Conservation (phyloP, 164 flowering plant genomes). For the Piper longum region DNA sequence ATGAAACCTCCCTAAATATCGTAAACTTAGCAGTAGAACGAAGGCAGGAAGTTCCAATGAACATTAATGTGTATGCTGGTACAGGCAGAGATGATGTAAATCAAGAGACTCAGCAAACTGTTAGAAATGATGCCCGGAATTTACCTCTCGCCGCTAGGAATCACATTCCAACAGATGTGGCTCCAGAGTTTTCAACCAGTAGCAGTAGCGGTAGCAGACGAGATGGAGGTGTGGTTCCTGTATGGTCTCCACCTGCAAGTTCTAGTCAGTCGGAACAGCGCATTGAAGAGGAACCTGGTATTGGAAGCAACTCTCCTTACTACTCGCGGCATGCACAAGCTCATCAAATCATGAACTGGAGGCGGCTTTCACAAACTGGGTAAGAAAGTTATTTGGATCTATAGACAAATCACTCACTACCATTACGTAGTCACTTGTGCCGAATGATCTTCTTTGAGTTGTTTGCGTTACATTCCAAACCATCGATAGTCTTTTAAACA, state of each 20-base stretch:
- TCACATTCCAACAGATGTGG: slow-evolving; percentile 35
- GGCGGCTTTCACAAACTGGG: slow-evolving; percentile 84
- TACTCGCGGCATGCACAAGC: slow-evolving; percentile 76
- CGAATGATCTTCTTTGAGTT: background rate
- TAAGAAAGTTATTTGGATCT: slow-evolving; percentile 17
- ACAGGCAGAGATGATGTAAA: slow-evolving; percentile 21
- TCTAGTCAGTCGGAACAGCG: slow-evolving; percentile 62
- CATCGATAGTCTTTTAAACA: background rate
- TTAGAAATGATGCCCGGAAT: slow-evolving; percentile 16
- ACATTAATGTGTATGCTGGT: slow-evolving; percentile 23
- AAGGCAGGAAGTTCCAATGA: slow-evolving; percentile 71
- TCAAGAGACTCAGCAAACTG: slow-evolving; percentile 15
- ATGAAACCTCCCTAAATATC: slow-evolving; percentile 23
- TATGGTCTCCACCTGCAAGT: slow-evolving; percentile 66
- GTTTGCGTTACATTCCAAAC: background rate
- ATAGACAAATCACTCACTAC: background rate
- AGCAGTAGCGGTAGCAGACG: slow-evolving; percentile 31
- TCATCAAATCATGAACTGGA: slow-evolving; percentile 63
- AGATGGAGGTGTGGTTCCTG: slow-evolving; percentile 87
- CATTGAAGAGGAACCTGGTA: slow-evolving; percentile 52
- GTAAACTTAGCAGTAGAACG: slow-evolving; percentile 22
- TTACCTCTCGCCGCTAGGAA: slow-evolving; percentile 18
- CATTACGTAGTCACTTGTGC: background rate
- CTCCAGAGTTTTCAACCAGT: slow-evolving; percentile 64
- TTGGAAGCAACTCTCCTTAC: slow-evolving; percentile 47